Conservation (phyloP, 2,329 filamentous ascomycete genomes). For the Diaporthe citriasiana region DNA sequence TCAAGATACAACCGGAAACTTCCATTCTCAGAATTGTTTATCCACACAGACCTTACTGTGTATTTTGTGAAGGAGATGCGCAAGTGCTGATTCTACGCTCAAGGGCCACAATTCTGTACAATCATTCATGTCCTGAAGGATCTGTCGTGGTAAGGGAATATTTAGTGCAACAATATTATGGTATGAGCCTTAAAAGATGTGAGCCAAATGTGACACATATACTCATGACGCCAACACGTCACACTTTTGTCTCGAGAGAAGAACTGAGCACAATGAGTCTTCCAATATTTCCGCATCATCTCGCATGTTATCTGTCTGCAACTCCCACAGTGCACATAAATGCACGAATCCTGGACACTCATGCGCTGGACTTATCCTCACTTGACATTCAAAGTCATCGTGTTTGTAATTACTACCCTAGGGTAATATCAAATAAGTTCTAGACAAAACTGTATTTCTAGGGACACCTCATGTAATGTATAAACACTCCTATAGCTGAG, state of each 20-base stretch:
- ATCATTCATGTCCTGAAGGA: background rate
- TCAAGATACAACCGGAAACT: background rate
- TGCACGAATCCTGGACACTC: background rate
- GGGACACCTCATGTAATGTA: too few species aligned
- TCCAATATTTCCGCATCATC: background rate
- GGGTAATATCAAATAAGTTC: background rate
- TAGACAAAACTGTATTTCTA: background rate
- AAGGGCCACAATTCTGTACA: background rate
- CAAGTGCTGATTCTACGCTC: background rate
- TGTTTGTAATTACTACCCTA: too few species aligned
- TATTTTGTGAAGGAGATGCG: background rate
- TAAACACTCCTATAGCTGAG: background rate
- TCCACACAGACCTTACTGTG: background rate
- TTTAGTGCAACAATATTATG: background rate
- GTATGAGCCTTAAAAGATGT: background rate
- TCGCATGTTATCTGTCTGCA: background rate
- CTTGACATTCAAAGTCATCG: background rate
- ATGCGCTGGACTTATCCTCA: background rate
- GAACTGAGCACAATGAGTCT: background rate
- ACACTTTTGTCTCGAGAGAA: background rate
- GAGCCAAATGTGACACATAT: background rate
- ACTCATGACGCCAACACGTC: background rate
- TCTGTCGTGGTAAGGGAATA: background rate
- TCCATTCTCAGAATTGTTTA: background rate
- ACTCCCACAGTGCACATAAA: background rate